phyloP scores from a whole-genome alignment of 78 protist species.

The Dictyostelium capitatum region DNA sequence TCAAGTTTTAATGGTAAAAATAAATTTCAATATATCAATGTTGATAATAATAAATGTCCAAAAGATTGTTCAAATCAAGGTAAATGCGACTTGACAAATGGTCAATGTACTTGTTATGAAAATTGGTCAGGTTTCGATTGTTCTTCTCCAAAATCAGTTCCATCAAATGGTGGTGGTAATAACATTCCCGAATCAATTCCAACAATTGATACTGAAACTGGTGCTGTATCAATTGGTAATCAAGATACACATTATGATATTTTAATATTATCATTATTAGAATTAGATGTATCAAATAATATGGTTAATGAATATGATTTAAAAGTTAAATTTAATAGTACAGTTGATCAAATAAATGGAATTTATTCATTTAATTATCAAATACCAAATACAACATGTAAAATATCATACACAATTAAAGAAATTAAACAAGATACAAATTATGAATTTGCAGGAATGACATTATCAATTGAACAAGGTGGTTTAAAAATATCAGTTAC shows the following conservation, averaged over 20 bases:
- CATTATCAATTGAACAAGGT: neutral
- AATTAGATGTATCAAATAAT: neutral
- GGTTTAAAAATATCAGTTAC: neutral
- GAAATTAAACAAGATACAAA: neutral
- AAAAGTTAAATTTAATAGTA: neutral
- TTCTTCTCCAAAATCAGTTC: neutral
- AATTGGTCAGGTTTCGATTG: neutral
- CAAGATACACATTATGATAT: neutral
- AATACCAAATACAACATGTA: too few species aligned
- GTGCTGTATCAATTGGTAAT: neutral
- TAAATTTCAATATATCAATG: neutral
- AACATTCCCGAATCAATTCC: neutral
- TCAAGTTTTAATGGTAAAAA: neutral
- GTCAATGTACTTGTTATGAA: neutral
- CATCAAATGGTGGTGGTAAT: neutral
- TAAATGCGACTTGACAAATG: neutral
- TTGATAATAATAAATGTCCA: neutral
- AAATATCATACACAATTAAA: too few species aligned
- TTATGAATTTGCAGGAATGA: neutral
- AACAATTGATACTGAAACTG: neutral
- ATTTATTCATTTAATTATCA: too few species aligned
- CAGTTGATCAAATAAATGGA: too few species aligned
- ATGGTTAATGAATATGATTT: neutral
- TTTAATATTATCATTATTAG: neutral
- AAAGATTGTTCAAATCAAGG: neutral